Percentiles rank a stretch among this genome's conserved stretches.
Conservation (phyloP, 192 early-diverging fungal species). For the Backusella circina region DNA sequence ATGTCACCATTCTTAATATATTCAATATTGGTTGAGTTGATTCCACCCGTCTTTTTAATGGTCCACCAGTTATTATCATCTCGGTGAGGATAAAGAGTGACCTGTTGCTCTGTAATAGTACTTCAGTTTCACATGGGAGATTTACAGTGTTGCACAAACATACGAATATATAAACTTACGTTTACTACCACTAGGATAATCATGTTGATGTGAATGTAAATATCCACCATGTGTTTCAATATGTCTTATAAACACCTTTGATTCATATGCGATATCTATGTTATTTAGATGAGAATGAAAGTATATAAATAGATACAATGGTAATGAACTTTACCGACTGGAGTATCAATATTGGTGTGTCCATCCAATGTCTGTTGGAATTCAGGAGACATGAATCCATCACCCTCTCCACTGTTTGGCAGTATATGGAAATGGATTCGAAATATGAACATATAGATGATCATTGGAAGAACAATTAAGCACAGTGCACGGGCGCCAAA, state of each 20-base stretch:
- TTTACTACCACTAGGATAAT: conserved; percentile 76
- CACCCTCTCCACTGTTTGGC: conserved; percentile 78
- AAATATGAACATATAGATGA: conserved; percentile 83
- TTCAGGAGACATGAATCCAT: conserved; percentile 91
- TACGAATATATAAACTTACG: conserved; percentile 29
- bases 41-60: conserved; percentile 44
- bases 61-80: conserved; percentile 89
- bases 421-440: conserved; percentile 86
- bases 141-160: neutral
- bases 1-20: conserved; percentile 68
- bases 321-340: conserved; percentile 46
- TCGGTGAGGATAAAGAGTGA: conserved; percentile 74
- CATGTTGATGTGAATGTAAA: conserved; percentile 69
- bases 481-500: conserved; percentile 82
- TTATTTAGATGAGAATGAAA: neutral
- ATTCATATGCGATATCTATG: conserved; percentile 67
- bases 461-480: conserved; percentile 77
- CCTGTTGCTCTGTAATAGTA: conserved; percentile 59
- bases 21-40: conserved; percentile 41
- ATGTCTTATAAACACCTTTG: conserved; percentile 67
- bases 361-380: conserved; percentile 87
- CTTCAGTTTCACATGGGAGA: neutral
- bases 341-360: conserved; percentile 51
- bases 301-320: neutral
- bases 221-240: conserved; percentile 76